Percentiles rank a stretch among this genome's conserved stretches.
phyloP scores from a whole-genome alignment of 306 rosid genomes.

The Trifolium dubium region DNA sequence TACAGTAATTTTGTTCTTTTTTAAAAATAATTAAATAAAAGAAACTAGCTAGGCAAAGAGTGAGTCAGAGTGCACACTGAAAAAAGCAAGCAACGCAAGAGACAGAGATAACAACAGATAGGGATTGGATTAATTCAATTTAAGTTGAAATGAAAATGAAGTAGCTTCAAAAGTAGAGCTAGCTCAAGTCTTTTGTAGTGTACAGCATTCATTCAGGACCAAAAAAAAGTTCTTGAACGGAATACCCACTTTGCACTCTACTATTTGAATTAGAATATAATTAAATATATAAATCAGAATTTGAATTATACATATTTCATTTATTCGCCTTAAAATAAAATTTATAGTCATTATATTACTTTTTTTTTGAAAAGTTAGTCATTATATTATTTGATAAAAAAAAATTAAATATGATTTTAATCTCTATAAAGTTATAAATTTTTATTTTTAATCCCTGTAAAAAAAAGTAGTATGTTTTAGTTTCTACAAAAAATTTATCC shows the following conservation, averaged over 20 bases:
- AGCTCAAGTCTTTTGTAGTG: slow-evolving; percentile 7
- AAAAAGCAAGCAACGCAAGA: slow-evolving; percentile 24
- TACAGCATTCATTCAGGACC: not conserved
- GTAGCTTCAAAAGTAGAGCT: slow-evolving; percentile 48
- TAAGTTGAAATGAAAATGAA: not conserved
- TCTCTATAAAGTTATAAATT: too few relatives aligned
- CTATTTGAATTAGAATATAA: too few relatives aligned
- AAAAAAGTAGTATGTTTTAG: too few relatives aligned
- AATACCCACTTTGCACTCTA: slow-evolving; percentile 34
- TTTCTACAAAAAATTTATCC: too few relatives aligned
- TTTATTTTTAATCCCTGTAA: too few relatives aligned
- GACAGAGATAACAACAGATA: slow-evolving; percentile 14
- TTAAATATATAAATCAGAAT: too few relatives aligned
- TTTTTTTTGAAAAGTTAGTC: too few relatives aligned
- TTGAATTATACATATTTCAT: too few relatives aligned
- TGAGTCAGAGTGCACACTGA: slow-evolving; percentile 52
- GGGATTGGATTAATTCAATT: slow-evolving; percentile 19
- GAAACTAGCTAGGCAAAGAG: slow-evolving; percentile 12
- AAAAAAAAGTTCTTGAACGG: slow-evolving; percentile 41
- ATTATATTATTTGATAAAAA: too few relatives aligned
- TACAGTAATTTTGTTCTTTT: not conserved
- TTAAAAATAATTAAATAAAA: not conserved
- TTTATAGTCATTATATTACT: too few relatives aligned
- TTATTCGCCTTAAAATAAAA: too few relatives aligned
- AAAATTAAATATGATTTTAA: too few relatives aligned